Evolutionary conservation across 2,329 filamentous ascomycete genomes (phyloP).

Genomic region (Pseudopyricularia javanii): DNA sequence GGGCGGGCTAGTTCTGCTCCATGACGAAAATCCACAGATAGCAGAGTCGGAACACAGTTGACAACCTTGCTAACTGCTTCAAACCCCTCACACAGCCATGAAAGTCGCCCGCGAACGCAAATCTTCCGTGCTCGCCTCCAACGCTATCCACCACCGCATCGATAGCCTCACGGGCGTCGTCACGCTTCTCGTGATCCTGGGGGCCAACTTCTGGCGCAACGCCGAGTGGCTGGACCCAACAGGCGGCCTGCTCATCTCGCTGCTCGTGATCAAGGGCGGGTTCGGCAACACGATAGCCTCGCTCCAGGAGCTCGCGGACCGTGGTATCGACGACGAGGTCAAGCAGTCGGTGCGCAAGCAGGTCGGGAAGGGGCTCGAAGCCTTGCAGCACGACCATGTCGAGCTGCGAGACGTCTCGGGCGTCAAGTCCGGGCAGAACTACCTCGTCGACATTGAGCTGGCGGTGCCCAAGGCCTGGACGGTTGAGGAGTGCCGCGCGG

Average conservation of each 20-base stretch:
- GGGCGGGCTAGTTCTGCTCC: too few species aligned
- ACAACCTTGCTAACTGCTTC: not conserved
- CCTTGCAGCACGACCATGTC: conserved; percentile 44
- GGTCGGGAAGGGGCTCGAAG: conserved; percentile 41
- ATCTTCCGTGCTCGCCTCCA: conserved; percentile 89
- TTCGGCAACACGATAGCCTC: conserved; percentile 74
- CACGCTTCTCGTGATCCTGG: conserved; percentile 76
- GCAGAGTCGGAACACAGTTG: too few species aligned
- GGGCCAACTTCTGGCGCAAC: conserved; percentile 74
- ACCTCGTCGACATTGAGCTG: conserved; percentile 80
- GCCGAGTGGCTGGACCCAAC: conserved; percentile 91
- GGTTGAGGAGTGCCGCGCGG: conserved; percentile 52
- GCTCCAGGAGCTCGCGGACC: conserved; percentile 82
- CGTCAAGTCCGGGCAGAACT: conserved; percentile 94
- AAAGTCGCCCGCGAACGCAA: conserved; percentile 91
- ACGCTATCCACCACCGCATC: conserved; percentile 91
- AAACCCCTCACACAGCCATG: conserved; percentile 36
- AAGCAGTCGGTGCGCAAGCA: conserved; percentile 59
- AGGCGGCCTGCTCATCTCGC: conserved; percentile 80
- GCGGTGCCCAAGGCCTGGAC: conserved; percentile 68
- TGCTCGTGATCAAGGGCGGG: conserved; percentile 87
- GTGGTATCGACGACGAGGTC: conserved; percentile 75
- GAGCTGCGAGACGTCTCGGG: conserved; percentile 72
- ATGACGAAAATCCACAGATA: too few species aligned
- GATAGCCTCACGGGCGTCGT: conserved; percentile 94